Evolutionary conservation across 2,329 filamentous ascomycete species (phyloP), one percentile per base, ranked within the genome.

Genomic region (Pseudodiploospora longispora): DNA sequence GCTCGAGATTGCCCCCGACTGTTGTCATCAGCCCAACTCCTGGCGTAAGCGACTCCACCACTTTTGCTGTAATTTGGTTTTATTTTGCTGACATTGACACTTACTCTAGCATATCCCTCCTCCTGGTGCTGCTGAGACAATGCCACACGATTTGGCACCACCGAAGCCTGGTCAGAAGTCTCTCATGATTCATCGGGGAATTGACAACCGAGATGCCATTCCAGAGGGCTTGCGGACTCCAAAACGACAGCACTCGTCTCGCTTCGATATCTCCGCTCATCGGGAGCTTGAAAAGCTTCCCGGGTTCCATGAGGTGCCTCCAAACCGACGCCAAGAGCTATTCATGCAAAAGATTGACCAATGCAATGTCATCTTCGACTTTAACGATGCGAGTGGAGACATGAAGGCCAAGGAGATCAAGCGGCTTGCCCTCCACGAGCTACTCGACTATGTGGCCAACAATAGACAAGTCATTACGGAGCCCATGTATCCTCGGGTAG

Each of bases 371-470:
- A 98, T 98, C 59, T 98, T 98, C 62, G 93, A 98, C 70, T 98
- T 98, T 71, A 98, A 97, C 63, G 93, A 98, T 66, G 88, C 91
- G 40, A 95, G 87, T 53, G 90, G 85, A 54, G 93, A 98, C 63
- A 97, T 98, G 90, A 98, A 98, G 67, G 95, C 91, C 39, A 98
- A 98, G 72, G 93, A 98, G 69, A 97, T 98, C 75, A 98, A 98
- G 74, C 81, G 93, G 59, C 72, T 98, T 54, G 93, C 93, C 36
- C 76, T 98, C 37, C 93, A 98, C 63, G 93, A 98, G 65, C 75
- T 98, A 50, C 78, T 98, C 52, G 93, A 98, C 65, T 98, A 98
- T 62, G 93, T 98, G 46, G 91, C 93, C 57, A 97, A 97, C 68
- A 98, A 98, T 64, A 81, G 93, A 56, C 91, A 95, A 59, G 93